Evolutionary conservation across 1,284 basidiomycete genomes (phyloP), one percentile per base, ranked within the genome.

Genomic region (Sporisorium reilianum): DNA sequence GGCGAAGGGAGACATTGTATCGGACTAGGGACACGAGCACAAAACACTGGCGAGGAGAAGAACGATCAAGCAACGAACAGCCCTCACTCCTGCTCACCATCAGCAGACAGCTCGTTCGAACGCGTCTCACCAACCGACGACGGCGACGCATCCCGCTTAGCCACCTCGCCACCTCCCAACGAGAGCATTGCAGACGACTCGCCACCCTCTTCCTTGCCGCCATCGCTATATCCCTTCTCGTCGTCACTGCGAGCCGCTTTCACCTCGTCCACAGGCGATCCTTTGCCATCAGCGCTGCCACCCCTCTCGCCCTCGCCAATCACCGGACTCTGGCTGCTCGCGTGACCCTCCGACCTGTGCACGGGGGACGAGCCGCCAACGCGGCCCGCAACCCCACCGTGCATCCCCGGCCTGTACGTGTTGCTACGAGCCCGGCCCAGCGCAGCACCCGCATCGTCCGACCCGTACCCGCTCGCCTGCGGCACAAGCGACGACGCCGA

Each of bases 341-440:
- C 41, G n/a, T 23, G n/a, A n/a, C 18, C 16, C 1, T 55, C 53
- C 46, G 46, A 55, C 14, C 28, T 36, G 22, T 54, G 44, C 26
- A 55, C 26, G 3, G 50, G 20, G 2, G 48, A 25, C 16, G 61
- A 25, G 8, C 36, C 36, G 3, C 14, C 32, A 12, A 18, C 36
- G 12, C 32, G 12, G 30, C 7, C 20, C 25, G 18, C n/a, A 16
- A 3, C 50, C 12, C 36, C 57, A 20, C 46, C 53, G 18, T 62
- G 65, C 18, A 52, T 58, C 20, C 48, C 41, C 26, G 57, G 49
- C 8, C 61, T 54, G 32, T 61, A 70, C 5, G 67, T 70, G 49
- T 70, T 64, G 30, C 54, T 57, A 1, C 67, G 26, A 12, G 61
- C 52, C 10, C 67, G 41, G 18, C 67, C 67, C 9, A 36, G 49